Base-by-base conservation (phyloP, 768 basidiomycete species). In the Xerocomellus dryophilus region DNA sequence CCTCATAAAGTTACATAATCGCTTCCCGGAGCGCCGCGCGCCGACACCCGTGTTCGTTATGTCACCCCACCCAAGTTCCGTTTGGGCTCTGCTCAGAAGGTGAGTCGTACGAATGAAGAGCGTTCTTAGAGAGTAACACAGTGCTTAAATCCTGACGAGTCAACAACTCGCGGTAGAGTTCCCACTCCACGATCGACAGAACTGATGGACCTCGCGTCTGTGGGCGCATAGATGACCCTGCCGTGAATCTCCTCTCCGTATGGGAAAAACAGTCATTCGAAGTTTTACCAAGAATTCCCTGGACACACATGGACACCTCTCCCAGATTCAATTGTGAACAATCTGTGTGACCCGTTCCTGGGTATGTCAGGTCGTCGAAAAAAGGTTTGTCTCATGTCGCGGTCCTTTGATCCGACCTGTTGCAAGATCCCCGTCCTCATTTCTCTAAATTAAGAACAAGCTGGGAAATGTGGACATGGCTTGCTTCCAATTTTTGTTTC, bases 321-420 rank as follows among this genome's bases (percentile, higher is more conserved):
- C 47, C 39, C 44, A 48, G 50, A 54, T 59, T 40, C 58, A 55
- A 45, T 36, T 18, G 32, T 41, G 32, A 23, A 48, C 40, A 31
- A 50, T n/a, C 18, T 45, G 38, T 42, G 45, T 42, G 45, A 29
- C 65, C 29, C 48, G 67, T 69, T 52, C 65, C 69, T 71, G 59
- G 34, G 46, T 49, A 57, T 29, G 29, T 29, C 45, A 46, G 45
- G 50, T 56, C 55, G 48, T 51, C 41, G 47, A 65, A 60, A 58
- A 50, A 69, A 67, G 63, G 65, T 71, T 71, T 51, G 58, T 69
- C 61, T 60, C 65, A 69, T 67, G 65, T 57, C 65, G 53, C 18
- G 61, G 58, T 61, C 67, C 55, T 66, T 63, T 67, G 65, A 56
- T 62, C 63, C 62, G 55, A n/a, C n/a, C n/a, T 35, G 48, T 60